Base-by-base conservation (phyloP, 306 rosid species). In the Casuarina cunninghamiana region DNA sequence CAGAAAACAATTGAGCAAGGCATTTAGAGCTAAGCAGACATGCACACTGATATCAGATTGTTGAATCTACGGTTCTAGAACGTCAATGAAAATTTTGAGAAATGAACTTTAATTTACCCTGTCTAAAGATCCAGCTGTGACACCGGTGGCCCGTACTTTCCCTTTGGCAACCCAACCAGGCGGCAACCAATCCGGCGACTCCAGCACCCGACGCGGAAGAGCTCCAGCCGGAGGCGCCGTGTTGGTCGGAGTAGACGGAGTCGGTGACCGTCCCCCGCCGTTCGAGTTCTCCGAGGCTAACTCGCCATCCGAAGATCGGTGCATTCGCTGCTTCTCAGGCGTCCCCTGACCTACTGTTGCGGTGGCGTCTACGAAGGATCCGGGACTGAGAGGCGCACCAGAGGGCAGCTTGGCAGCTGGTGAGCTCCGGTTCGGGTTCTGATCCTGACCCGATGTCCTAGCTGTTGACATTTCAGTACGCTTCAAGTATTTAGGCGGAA, bases 61-160 rank as follows among this genome's bases (percentile, higher is more conserved):
- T 13, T 8, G 75, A 19, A 69, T 2, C 3, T 62, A 37, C 37
- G 45, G 71, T 65, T 16, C 10, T 43, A 74, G 9, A 51, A 35
- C 0, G 41, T 48, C 51, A 48, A 48, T 48, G 15, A 50, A 3
- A 2, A 43, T 7, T 26, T 21, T 69, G n/a, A 5, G 8, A 66
- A 68, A 5, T 32, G 15, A 83, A 58, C 8, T 21, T 58, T 21
- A 57, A 10, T 83, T 80, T 46, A 88, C 92, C 90, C 67, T 86
- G 69, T 88, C 92, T 13, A 58, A 71, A 1, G 71, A 32, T 62
- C 92, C 92, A 37, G 92, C 92, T 1, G 90, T 81, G 35, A 83
- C 87, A 73, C 92, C 92, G 11, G 90, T 81, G 87, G n/a, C 21
- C 78, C 92, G 86, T 8, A 88, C 90, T 82, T 73, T 88, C 46